Conservation (phyloP, 2,329 filamentous ascomycete genomes). For the Chaetomium globosum region DNA sequence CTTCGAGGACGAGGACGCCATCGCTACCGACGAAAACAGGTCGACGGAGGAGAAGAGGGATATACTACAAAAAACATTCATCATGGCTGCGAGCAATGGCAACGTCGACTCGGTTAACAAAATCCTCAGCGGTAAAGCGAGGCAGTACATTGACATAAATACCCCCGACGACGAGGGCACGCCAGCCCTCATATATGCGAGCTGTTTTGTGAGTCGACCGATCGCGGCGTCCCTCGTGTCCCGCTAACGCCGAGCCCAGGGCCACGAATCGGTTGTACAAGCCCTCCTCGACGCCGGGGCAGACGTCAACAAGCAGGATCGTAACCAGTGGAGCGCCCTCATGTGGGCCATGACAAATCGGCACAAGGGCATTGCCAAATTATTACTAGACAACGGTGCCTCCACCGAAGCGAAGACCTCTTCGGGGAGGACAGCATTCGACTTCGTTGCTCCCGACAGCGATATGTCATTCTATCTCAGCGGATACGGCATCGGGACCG, state of each 20-base stretch:
- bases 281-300: constrained; percentile 82
- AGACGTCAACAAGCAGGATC: constrained; percentile 89
- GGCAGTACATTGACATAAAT: constrained; percentile 79
- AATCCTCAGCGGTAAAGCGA: constrained; percentile 74
- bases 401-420: constrained; percentile 96
- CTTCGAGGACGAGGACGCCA: constrained; percentile 77
- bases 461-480: constrained; percentile 96
- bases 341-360: constrained; percentile 99
- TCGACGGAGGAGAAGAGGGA: constrained; percentile 76
- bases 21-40: constrained; percentile 73
- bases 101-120: constrained; percentile 79
- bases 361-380: constrained; percentile 93
- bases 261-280: constrained; percentile 85
- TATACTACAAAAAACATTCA: constrained; percentile 81
- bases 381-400: constrained; percentile 87
- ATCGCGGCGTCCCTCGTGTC: not conserved
- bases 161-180: constrained; percentile 91
- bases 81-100: constrained; percentile 96
- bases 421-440: constrained; percentile 88
- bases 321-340: constrained; percentile 93
- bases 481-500: constrained; percentile 84
- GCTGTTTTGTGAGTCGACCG: constrained; percentile 76
- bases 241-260: constrained; percentile 51
- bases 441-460: constrained; percentile 92
- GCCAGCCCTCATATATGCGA: constrained; percentile 94